A percentile compares a stretch with the other conserved stretches of the same genome.
Conservation (phyloP, 495 filamentous ascomycete species). For the Penicillium chermesinum region DNA sequence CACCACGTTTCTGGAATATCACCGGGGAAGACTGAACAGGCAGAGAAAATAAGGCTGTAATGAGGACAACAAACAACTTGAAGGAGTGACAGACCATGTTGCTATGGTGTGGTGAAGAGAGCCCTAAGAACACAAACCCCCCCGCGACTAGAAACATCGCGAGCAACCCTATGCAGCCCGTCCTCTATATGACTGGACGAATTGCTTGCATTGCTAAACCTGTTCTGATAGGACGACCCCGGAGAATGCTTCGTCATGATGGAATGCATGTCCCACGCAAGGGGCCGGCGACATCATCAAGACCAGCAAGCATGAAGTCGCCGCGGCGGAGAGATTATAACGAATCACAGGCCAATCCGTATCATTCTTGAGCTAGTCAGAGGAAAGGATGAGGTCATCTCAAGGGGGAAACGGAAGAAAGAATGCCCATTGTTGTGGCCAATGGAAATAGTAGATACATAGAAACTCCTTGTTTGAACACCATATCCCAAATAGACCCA, state of each 20-base stretch:
- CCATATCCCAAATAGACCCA: slow-evolving; percentile 15
- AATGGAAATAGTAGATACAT: slow-evolving; percentile 20
- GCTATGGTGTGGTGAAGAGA: slow-evolving; percentile 7
- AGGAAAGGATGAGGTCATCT: slow-evolving; percentile 16
- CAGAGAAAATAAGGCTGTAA: slow-evolving; percentile 14
- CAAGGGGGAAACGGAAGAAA: slow-evolving; percentile 8
- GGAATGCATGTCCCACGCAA: slow-evolving; percentile 22
- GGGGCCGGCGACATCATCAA: slow-evolving; percentile 6
- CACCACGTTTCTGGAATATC: slow-evolving; percentile 19
- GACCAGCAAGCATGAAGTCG: neutral
- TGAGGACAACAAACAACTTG: slow-evolving; percentile 19
- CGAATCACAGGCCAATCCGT: neutral
- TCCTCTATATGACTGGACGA: slow-evolving; percentile 8
- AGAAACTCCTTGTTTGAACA: slow-evolving; percentile 23
- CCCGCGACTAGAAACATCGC: slow-evolving; percentile 3
- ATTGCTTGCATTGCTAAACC: neutral
- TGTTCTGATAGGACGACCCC: slow-evolving; percentile 10
- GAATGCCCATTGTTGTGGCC: slow-evolving; percentile 22
- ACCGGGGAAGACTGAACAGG: slow-evolving; percentile 19
- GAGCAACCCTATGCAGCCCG: neutral
- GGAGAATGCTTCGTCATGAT: slow-evolving; percentile 24
- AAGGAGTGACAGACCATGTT: slow-evolving; percentile 27
- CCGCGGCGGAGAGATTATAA: neutral
- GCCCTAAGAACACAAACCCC: slow-evolving; percentile 12
- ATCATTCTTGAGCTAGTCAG: slow-evolving; percentile 4